Base-by-base conservation (phyloP, 768 basidiomycete genomes). In the Hydnomerulius pinastri region DNA sequence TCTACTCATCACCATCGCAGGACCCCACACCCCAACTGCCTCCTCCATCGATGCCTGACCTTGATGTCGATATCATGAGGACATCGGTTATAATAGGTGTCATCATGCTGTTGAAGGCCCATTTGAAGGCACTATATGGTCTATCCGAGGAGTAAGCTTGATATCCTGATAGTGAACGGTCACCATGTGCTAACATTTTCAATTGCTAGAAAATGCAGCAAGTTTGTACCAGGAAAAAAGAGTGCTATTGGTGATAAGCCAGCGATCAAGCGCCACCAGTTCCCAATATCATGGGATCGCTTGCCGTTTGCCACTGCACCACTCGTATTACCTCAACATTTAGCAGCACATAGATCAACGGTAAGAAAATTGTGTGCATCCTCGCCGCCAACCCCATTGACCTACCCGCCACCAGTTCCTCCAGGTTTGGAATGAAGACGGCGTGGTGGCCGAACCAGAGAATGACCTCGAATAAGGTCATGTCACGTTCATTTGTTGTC, bases 211-310 rank as follows among this genome's bases (percentile, higher is more conserved):
- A 98, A 97, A 89, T 93, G 93, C 57, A 76, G 79, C 39, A 98
- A 94, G 69, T 97, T 90, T 63, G 78, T 85, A 4, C 69, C 85
- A 4, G 88, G 88, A 17, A 98, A 98, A 78, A 98, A 98, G 71
- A 91, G 84, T 46, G 83, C 90, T 0, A 66, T 87, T 3, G 95
- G 95, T 1, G 96, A 99, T 67, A 90, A 85, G 62, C 78, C 88
- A 12, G 90, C 85, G 4, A 66, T 73, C 2, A 83, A 81, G 58
- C 81, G 82, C 23, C 73, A 85, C 56, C 81, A 85, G 2, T 70
- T 74, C 33, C 78, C 80, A 6, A 79, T 92, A 32, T 76, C 79
- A 24, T 92, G 92, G 86, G 80, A 83, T 21, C 78, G 88, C 15
- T 68, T 95, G 43, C 84, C 86, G 3, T 91, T 79, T 56, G 89